Evolutionary conservation across 352 stramenopile genomes (phyloP).

Genomic region (Phytophthora constricta): DNA sequence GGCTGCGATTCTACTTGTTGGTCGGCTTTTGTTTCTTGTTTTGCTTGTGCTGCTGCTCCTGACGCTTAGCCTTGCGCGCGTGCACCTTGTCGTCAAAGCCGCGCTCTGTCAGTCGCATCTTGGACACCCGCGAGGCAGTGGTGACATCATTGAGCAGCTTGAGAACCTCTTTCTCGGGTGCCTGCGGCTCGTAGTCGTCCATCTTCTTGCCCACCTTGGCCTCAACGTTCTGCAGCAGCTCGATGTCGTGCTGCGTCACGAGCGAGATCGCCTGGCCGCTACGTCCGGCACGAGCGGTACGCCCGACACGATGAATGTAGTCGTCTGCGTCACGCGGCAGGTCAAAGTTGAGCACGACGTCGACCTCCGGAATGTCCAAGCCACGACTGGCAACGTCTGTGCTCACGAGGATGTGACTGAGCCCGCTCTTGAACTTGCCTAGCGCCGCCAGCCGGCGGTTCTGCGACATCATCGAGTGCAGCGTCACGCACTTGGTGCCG

Average conservation of each 20-base stretch:
- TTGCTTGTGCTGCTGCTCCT: slow-evolving; percentile 51
- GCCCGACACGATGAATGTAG: slow-evolving; percentile 98
- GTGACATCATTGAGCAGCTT: slow-evolving; percentile 95
- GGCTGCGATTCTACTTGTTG: slow-evolving; percentile 2
- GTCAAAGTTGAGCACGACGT: slow-evolving; percentile 98
- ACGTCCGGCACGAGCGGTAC: slow-evolving; percentile 94
- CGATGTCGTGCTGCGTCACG: slow-evolving; percentile 94
- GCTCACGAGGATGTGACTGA: slow-evolving; percentile 94
- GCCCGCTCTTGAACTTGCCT: slow-evolving; percentile 97
- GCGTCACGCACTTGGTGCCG: slow-evolving; percentile 91
- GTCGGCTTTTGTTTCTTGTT: slow-evolving; percentile 30
- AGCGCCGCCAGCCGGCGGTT: slow-evolving; percentile 93
- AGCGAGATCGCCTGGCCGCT: slow-evolving; percentile 93
- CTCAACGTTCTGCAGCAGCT: slow-evolving; percentile 96
- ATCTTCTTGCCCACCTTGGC: slow-evolving; percentile 90
- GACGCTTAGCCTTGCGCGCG: slow-evolving; percentile 72
- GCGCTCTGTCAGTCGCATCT: slow-evolving; percentile 91
- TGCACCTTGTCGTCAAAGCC: slow-evolving; percentile 90
- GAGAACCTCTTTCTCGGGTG: slow-evolving; percentile 94
- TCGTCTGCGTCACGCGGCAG: slow-evolving; percentile 94
- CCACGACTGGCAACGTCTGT: slow-evolving; percentile 97
- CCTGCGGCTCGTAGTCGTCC: slow-evolving; percentile 85
- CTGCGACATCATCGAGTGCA: slow-evolving; percentile 97
- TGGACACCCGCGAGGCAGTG: slow-evolving; percentile 93
- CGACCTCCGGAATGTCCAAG: slow-evolving; percentile 96